Evolutionary conservation across 1,284 basidiomycete genomes (phyloP).

Genomic region (Boletus austroedulis): DNA sequence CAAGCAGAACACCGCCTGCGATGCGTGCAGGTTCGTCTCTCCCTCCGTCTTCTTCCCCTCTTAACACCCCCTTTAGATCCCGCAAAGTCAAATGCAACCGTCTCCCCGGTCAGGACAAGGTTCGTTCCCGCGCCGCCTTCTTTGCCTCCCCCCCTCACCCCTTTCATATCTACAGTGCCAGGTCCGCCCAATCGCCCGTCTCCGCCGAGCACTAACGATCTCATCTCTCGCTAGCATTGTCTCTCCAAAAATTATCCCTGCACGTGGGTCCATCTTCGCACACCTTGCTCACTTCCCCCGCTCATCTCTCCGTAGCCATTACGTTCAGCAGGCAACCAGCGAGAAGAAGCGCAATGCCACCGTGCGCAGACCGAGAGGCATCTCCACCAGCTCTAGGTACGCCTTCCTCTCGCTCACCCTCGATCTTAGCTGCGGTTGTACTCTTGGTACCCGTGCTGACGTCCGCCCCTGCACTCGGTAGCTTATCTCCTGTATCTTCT

Average conservation of each 20-base stretch:
- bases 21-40: slow-evolving; percentile 68
- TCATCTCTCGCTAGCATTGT: slow-evolving; percentile 57
- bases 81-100: slow-evolving; percentile 83
- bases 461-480: slow-evolving; percentile 9
- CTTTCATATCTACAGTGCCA: slow-evolving; percentile 51
- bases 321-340: slow-evolving; percentile 75
- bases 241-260: slow-evolving; percentile 77
- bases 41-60: slow-evolving; percentile 1
- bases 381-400: slow-evolving; percentile 47
- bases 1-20: slow-evolving; percentile 89
- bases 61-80: slow-evolving; percentile 45
- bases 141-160: slow-evolving; percentile 9
- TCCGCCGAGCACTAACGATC: neutral
- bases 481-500: slow-evolving; percentile 38
- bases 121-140: slow-evolving; percentile 32
- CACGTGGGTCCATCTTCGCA: slow-evolving; percentile 55
- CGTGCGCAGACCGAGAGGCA: slow-evolving; percentile 60
- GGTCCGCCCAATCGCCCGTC: slow-evolving; percentile 41
- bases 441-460: slow-evolving; percentile 33
- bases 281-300: slow-evolving; percentile 20
- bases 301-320: slow-evolving; percentile 50
- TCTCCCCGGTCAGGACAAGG: slow-evolving; percentile 74
- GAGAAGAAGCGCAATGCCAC: slow-evolving; percentile 70
- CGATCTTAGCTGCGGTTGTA: slow-evolving; percentile 24
- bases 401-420: slow-evolving; percentile 10